Evolutionary conservation across 352 stramenopile genomes (phyloP).

Genomic region (Plasmopara muralis): DNA sequence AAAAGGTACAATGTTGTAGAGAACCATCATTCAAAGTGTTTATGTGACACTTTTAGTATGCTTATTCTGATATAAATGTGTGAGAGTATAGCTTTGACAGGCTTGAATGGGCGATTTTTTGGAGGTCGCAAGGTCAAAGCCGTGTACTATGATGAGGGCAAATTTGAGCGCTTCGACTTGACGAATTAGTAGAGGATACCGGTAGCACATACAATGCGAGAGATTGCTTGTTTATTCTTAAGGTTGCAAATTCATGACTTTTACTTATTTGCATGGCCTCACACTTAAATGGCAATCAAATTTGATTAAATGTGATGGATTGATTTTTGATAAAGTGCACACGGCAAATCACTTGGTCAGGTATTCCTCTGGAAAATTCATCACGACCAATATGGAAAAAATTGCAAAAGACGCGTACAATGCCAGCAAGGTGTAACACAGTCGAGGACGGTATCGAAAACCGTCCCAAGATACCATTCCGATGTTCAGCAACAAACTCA

Average conservation of each 20-base stretch:
- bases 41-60: too few species aligned
- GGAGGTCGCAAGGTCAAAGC: slow-evolving; percentile 81
- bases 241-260: slow-evolving; percentile 1
- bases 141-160: slow-evolving; percentile 73
- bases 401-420: slow-evolving; percentile 63
- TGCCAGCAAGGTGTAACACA: slow-evolving; percentile 53
- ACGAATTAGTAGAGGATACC: slow-evolving; percentile 25
- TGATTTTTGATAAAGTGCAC: background rate
- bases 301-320: background rate
- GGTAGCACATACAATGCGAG: slow-evolving; percentile 3
- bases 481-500: slow-evolving; percentile 65
- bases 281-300: background rate
- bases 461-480: slow-evolving; percentile 40
- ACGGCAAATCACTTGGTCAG: background rate
- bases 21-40: too few species aligned
- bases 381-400: slow-evolving; percentile 53
- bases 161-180: slow-evolving; percentile 64
- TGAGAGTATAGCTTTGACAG: slow-evolving; percentile 44
- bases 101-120: slow-evolving; percentile 86
- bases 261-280: too few species aligned
- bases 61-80: slow-evolving; percentile 1
- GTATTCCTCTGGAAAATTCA: slow-evolving; percentile 26
- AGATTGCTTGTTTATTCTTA: slow-evolving; percentile 11
- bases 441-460: slow-evolving; percentile 48
- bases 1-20: slow-evolving; percentile 41